These are phyloP conservation scores for Nannizziopsis arthrosporioides DNA, from an alignment of 2,329 filamentous ascomycete genomes.

Conservation along the genomic window DNA sequence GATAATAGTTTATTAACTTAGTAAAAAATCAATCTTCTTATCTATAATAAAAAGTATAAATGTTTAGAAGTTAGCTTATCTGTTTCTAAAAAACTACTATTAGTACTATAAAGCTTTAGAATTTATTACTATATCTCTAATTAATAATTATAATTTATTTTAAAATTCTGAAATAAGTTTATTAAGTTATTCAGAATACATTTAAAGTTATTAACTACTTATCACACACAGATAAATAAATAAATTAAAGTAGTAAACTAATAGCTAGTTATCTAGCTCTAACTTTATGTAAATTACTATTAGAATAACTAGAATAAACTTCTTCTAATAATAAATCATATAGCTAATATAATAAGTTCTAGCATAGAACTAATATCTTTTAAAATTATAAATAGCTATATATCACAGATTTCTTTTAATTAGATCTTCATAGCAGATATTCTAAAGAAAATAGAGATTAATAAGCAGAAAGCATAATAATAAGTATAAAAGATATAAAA, in stretches of 20 bases:
- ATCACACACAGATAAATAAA: not conserved
- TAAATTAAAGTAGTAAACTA: too few species aligned
- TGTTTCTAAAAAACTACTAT: not conserved
- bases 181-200: not conserved
- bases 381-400: constrained; percentile 1
- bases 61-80: not conserved
- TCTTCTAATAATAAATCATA: not conserved
- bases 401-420: too few species aligned
- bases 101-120: not conserved
- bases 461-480: too few species aligned
- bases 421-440: too few species aligned
- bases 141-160: not conserved
- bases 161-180: not conserved
- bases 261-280: not conserved
- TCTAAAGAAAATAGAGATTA: too few species aligned
- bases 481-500: too few species aligned
- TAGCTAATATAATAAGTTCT: not conserved
- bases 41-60: not conserved
- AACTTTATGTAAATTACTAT: constrained; percentile 2
- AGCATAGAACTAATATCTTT: not conserved
- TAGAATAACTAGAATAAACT: not conserved
- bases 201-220: too few species aligned
- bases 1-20: not conserved
- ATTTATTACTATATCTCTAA: not conserved
- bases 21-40: not conserved